Evolutionary conservation across 306 rosid genomes (phyloP), one percentile per base, ranked within the genome.

Genomic region (Trifolium dubium): DNA sequence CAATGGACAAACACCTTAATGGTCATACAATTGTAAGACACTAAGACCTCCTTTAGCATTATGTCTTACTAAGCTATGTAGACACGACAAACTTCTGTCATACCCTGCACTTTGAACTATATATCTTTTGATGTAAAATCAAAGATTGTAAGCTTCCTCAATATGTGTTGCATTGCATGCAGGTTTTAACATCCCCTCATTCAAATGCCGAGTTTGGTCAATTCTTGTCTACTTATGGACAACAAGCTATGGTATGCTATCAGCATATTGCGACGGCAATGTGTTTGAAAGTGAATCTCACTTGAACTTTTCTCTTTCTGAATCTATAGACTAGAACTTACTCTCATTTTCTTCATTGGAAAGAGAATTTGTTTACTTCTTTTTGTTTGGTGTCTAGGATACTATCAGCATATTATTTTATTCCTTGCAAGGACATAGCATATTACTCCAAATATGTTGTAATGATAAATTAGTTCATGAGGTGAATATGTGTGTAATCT

Each of bases 11-110:
- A 85, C 88, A 79, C 29, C 74, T 80, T 15, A 85, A 80, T 66
- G 80, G 89, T 73, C 98, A 86, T 81, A 88, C 98, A 35, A 72
- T 84, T 78, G 98, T 92, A 89, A 88, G 90, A 35, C 23, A 59
- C 62, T 92, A 89, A 88, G 90, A 35, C 23, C 63, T 66, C 75
- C 58, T 61, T 77, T 72, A 63, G 3, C 72, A 53, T 69, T 56
- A 51, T 66, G 29, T 77, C 71, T 71, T 43, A 28, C 53, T 51
- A 50, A 74, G 34, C 62, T 63, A 19, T 19, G 39, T 53, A 62
- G 41, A 23, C 40, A 39, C 37, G 53, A 37, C 61, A 17, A 17
- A 58, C 46, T 62, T 74, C 15, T 75, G 49, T 34, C 66, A 37
- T 64, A 64, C 58, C 53, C 40, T 67, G 74, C 78, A 39, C 44